Evolutionary conservation across 2,329 filamentous ascomycete species (phyloP).

Genomic region (Penicillium polonicum): DNA sequence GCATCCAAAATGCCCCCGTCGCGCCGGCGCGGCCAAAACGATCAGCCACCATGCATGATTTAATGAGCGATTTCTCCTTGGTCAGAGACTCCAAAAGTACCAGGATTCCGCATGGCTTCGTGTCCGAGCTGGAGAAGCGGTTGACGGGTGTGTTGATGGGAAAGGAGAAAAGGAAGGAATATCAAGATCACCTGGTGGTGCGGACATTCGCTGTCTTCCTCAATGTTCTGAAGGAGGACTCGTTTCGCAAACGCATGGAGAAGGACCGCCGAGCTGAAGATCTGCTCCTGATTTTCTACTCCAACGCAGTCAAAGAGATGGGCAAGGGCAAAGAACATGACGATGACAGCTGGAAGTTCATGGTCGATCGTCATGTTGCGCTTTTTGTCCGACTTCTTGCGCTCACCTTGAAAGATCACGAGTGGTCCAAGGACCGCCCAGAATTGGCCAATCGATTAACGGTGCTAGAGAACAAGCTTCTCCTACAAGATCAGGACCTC

Average conservation of each 20-base stretch:
- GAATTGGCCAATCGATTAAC: slow-evolving; percentile 77
- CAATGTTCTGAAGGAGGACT: slow-evolving; percentile 84
- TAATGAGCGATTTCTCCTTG: slow-evolving; percentile 81
- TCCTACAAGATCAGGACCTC: slow-evolving; percentile 91
- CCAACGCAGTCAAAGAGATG: slow-evolving; percentile 86
- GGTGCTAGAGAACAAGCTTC: slow-evolving; percentile 86
- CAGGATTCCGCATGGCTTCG: slow-evolving; percentile 69
- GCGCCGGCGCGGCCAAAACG: slow-evolving; percentile 66
- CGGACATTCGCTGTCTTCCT: slow-evolving; percentile 92
- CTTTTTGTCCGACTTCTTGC: slow-evolving; percentile 87
- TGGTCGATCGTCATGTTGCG: slow-evolving; percentile 92
- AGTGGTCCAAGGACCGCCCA: slow-evolving; percentile 79
- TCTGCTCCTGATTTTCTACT: slow-evolving; percentile 93
- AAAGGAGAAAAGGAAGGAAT: slow-evolving; percentile 80
- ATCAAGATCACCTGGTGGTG: slow-evolving; percentile 85
- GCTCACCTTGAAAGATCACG: slow-evolving; percentile 75
- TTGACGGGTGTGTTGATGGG: slow-evolving; percentile 79
- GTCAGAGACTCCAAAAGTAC: slow-evolving; percentile 68
- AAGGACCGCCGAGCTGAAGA: slow-evolving; percentile 93
- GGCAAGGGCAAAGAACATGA: slow-evolving; percentile 71
- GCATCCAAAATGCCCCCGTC: slow-evolving; percentile 76
- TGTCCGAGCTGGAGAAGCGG: slow-evolving; percentile 70
- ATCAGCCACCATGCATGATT: slow-evolving; percentile 71
- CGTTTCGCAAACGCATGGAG: slow-evolving; percentile 86
- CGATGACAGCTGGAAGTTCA: slow-evolving; percentile 85